phyloP scores from a whole-genome alignment of 2,329 filamentous ascomycete species.

The Thielaviopsis musarum region DNA sequence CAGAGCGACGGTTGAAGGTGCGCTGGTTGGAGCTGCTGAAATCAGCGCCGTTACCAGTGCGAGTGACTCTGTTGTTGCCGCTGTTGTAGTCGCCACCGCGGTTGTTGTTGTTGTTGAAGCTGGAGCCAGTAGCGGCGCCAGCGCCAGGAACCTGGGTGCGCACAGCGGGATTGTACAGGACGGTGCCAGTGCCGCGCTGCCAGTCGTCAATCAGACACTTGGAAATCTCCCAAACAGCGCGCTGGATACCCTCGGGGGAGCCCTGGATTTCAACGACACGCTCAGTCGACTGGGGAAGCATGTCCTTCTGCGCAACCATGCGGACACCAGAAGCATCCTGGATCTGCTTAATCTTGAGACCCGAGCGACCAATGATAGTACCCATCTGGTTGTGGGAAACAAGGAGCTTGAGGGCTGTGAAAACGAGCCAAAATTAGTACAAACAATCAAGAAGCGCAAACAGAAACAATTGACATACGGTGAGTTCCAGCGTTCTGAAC shows the following conservation, averaged over 20 bases:
- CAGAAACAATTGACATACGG: conserved; percentile 43
- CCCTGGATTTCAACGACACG: conserved; percentile 95
- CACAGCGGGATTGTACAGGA: conserved; percentile 92
- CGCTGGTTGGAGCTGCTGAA: conserved; percentile 71
- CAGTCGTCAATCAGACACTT: conserved; percentile 97
- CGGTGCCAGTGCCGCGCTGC: conserved; percentile 91
- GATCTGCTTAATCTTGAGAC: conserved; percentile 98
- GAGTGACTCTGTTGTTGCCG: conserved; percentile 60
- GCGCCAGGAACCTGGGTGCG: conserved; percentile 56
- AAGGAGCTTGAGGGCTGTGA: conserved; percentile 78
- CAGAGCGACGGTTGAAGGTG: conserved; percentile 61
- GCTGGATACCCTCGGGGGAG: conserved; percentile 85
- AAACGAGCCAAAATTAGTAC: not conserved
- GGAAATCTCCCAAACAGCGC: conserved; percentile 95
- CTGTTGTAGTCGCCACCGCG: conserved; percentile 37
- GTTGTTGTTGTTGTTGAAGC: conserved; percentile 25
- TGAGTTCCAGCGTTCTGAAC: conserved; percentile 81
- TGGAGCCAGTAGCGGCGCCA: conserved; percentile 26
- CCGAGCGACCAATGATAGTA: conserved; percentile 92
- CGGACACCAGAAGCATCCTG: conserved; percentile 92
- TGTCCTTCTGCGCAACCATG: conserved; percentile 99
- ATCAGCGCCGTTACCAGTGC: conserved; percentile 92
- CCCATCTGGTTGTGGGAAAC: conserved; percentile 99
- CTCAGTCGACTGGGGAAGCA: conserved; percentile 97
- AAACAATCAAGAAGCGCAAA: not conserved